Base-by-base conservation (phyloP, 2,329 filamentous ascomycete genomes). In the Myotisia sp. region DNA sequence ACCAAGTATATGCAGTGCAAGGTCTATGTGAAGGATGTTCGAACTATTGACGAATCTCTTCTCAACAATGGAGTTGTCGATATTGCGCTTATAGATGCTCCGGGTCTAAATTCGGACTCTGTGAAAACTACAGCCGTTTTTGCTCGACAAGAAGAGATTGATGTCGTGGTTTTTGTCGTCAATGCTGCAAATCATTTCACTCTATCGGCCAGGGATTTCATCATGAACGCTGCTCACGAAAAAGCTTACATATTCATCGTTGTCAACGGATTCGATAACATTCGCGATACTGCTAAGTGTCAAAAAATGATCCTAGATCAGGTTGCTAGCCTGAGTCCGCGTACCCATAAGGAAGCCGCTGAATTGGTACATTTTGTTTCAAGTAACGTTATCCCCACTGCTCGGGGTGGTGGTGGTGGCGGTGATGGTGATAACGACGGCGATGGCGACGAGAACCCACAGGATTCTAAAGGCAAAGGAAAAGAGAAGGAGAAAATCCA, bases 201-300 rank as follows among this genome's bases (percentile, higher is more conserved):
- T 0, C 75, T 92, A 36, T 93, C 90, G 1, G 86, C 90, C n/a
- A 92, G 82, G 58, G 90, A 98, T 49, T 98, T 98, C 51, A 93
- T 98, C 42, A 81, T 82, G 67, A 87, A 87, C 33, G 90, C 90
- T 2, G 90, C 90, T 1, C 76, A 87, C 26, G 90, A 98, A 52
- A 98, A 98, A 60, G 87, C 90, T 0, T 98, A 98, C 53, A 86
- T 98, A 42, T 98, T 98, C 56, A 92, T 98, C 57, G 90, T 98
- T 9, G 90, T 98, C 45, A 98, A 98, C 53, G 86, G 87, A 12
- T 98, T 85, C 49, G 90, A 98, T 58, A 79, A 80, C 41, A 95
- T 98, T 48, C 71, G 79, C 43, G 86, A 95, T 57, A 90, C 94
- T 63, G 70, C 83, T 39, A 71, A 87, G 39, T 95, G 87, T 55